Evolutionary conservation across 1,139 yeast genomes (phyloP).

Genomic region (Magnusiomyces tetraspermus): DNA sequence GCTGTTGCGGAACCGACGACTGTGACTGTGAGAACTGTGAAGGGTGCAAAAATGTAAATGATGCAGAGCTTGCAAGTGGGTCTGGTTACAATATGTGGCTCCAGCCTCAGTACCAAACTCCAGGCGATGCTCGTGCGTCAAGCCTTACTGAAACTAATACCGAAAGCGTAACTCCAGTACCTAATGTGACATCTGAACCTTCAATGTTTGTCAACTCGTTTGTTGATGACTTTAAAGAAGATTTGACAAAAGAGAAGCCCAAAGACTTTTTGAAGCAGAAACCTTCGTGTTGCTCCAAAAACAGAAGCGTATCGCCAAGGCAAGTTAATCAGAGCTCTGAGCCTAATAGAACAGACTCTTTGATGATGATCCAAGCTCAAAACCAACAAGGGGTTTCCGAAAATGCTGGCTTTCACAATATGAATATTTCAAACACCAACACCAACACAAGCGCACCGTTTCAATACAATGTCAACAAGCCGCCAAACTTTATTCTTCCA

Average conservation of each 20-base stretch:
- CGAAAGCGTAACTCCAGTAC: background rate
- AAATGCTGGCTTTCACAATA: no score
- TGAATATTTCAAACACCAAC: background rate
- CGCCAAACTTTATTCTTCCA: slow-evolving; percentile 2
- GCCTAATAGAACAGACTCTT: background rate
- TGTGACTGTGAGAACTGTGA: slow-evolving; percentile 4
- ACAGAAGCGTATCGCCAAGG: background rate
- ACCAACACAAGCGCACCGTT: background rate
- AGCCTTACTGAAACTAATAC: background rate
- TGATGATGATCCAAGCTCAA: background rate
- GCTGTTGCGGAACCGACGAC: slow-evolving; percentile 3
- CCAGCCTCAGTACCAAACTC: background rate
- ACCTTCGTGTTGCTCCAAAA: background rate
- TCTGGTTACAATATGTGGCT: background rate
- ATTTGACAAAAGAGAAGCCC: background rate
- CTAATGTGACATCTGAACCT: background rate
- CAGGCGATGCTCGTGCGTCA: background rate
- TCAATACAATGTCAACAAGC: background rate
- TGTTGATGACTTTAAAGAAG: background rate
- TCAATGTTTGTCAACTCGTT: background rate
- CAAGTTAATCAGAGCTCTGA: background rate
- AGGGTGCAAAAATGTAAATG: background rate
- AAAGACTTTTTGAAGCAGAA: background rate
- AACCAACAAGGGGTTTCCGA: no score
- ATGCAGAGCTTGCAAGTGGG: background rate